Base-by-base conservation (phyloP, 208 protist genomes). In the Trypanosoma boissoni region DNA sequence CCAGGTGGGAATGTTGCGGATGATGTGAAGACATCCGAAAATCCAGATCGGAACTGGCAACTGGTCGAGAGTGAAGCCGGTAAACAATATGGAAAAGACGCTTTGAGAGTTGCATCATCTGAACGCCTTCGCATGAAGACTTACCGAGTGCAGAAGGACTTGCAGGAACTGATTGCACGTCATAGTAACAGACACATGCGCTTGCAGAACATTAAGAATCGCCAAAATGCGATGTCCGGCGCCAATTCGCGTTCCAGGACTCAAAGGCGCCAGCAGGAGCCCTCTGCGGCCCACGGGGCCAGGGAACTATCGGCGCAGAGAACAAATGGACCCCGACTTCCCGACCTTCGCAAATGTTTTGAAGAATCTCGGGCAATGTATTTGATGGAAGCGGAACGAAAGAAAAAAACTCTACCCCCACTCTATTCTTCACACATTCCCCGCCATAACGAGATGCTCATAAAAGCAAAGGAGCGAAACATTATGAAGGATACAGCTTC, bases 341-440 rank as follows among this genome's bases (percentile, higher is more conserved):
- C 80, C 4, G 66, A 92, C 42, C 43, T 92, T 5, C 73, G 74
- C 32, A 68, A 78, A 18, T 70, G 68, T 26, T 92, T 92, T 64
- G 78, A 87, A 29, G 77, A 85, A 54, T 74, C 79, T 9, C 73
- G 86, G n/a, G 69, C 51, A 16, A 69, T 59, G 29, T 75, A 88
- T 56, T 50, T 92, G 8, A n/a, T 70, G 37, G 74, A 78, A 51
- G 63, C 76, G 42, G 69, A 88, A 57, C 29, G 60, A 34, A 76
- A 82, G 53, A 76, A 72, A 54, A 79, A 52, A 9, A 54, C 68
- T 29, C 81, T 83, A 41, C 80, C 74, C 1, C 68, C 75, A 0
- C 27, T 67, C 3, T 62, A 66, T 44, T 58, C 56, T 39, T 62
- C 62, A 0, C 43, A 60, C 16, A 69, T 63, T 29, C 55, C 64